Conservation (phyloP, 2,329 filamentous ascomycete species). For the Epichloe sp. region DNA sequence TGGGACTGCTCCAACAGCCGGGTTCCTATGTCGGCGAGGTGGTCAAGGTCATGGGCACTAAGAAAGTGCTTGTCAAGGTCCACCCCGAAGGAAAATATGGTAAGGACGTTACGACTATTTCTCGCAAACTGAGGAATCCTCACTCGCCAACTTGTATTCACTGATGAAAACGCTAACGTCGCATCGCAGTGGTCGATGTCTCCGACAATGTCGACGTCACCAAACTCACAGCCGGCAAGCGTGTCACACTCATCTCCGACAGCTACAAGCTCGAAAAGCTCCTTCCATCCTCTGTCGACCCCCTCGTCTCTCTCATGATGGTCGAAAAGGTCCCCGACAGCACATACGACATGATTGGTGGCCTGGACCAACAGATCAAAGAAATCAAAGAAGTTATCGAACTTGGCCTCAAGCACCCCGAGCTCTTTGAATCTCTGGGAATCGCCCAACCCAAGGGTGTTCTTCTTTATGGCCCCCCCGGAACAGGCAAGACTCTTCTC, state of each 20-base stretch:
- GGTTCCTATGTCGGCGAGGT: slow-evolving; percentile 98
- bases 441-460: slow-evolving; percentile 98
- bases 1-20: slow-evolving; percentile 89
- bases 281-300: slow-evolving; percentile 93
- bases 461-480: slow-evolving; percentile 87
- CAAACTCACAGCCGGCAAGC: slow-evolving; percentile 95
- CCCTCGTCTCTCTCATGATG: slow-evolving; percentile 99
- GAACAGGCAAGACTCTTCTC: slow-evolving; percentile 91
- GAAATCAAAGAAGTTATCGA: slow-evolving; percentile 99
- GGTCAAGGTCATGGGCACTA: slow-evolving; percentile 99
- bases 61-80: slow-evolving; percentile 98
- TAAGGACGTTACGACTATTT: slow-evolving; percentile 28
- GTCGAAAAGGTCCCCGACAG: slow-evolving; percentile 99
- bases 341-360: slow-evolving; percentile 99
- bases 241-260: slow-evolving; percentile 90
- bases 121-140: too few relatives aligned
- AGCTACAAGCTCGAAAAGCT: slow-evolving; percentile 99
- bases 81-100: slow-evolving; percentile 99
- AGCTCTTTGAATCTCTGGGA: slow-evolving; percentile 96
- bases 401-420: slow-evolving; percentile 92
- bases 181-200: slow-evolving; percentile 71
- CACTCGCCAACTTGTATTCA: not conserved
- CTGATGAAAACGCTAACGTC: not conserved
- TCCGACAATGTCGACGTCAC: slow-evolving; percentile 85
- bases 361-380: slow-evolving; percentile 97